Conservation (phyloP, 2,329 filamentous ascomycete species). For the Diaporthe sp. region DNA sequence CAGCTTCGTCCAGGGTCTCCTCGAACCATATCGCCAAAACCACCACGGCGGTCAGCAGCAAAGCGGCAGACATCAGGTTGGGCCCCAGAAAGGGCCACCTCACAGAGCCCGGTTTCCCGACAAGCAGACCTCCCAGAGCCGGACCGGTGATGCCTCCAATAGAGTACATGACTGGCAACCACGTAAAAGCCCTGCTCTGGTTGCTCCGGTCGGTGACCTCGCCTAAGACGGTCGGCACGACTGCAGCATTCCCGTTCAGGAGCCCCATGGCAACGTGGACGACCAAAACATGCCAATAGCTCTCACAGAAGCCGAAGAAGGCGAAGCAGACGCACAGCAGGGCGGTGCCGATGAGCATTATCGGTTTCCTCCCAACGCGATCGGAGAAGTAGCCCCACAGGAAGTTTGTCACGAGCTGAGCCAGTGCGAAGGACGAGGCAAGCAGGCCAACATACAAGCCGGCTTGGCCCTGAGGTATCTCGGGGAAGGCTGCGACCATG, state of each 20-base stretch:
- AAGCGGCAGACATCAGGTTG: conserved; percentile 81
- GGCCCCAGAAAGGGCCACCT: conserved; percentile 86
- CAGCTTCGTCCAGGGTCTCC: conserved; percentile 79
- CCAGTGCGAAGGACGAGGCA: conserved; percentile 91
- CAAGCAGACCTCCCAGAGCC: conserved; percentile 87
- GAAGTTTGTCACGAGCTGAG: conserved; percentile 93
- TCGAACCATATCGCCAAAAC: conserved; percentile 86
- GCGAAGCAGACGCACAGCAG: conserved; percentile 85
- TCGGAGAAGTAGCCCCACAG: conserved; percentile 91
- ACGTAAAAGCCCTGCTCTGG: conserved; percentile 93
- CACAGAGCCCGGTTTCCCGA: conserved; percentile 72
- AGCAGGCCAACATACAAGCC: conserved; percentile 93
- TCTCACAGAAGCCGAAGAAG: conserved; percentile 88
- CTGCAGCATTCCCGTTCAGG: conserved; percentile 94
- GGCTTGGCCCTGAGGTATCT: conserved; percentile 77
- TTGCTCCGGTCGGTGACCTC: conserved; percentile 97
- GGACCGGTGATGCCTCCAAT: conserved; percentile 94
- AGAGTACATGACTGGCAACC: conserved; percentile 95
- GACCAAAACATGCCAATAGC: conserved; percentile 85
- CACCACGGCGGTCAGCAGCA: conserved; percentile 80
- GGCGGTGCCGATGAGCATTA: conserved; percentile 86
- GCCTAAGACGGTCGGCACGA: conserved; percentile 93
- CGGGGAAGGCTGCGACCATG: conserved; percentile 90
- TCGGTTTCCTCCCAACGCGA: conserved; percentile 83
- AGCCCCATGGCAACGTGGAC: conserved; percentile 93